A percentile compares a stretch with the other conserved stretches of the same genome.
Conservation (phyloP, 805 yeast genomes). For the Debaryomyces tyrocola region DNA sequence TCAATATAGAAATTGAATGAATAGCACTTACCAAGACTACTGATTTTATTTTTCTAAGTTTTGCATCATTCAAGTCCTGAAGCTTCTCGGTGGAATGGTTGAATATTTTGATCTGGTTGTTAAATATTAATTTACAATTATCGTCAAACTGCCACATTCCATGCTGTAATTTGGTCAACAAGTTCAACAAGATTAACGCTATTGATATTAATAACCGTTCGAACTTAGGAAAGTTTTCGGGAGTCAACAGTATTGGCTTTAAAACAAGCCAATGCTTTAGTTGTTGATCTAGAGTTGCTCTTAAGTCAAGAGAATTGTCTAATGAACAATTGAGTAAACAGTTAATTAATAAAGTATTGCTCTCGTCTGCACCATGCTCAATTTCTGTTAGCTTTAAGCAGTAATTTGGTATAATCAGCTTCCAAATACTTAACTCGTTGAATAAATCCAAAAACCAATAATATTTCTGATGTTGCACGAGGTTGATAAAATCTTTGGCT, state of each 20-base stretch:
- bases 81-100: slow-evolving; percentile 25
- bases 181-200: slow-evolving; percentile 25
- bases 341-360: slow-evolving; percentile 22
- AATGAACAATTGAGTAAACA: slow-evolving; percentile 32
- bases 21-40: slow-evolving; percentile 25
- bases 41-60: slow-evolving; percentile 14
- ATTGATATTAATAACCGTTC: slow-evolving; percentile 33
- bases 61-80: slow-evolving; percentile 6
- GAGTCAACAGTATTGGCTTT: slow-evolving; percentile 7
- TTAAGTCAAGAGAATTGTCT: slow-evolving; percentile 7
- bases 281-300: slow-evolving; percentile 19
- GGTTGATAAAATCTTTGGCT: slow-evolving; percentile 17
- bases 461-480: slow-evolving; percentile 34
- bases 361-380: slow-evolving; percentile 4
- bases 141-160: slow-evolving; percentile 9
- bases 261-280: slow-evolving; percentile 21
- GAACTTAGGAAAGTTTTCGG: slow-evolving; percentile 14
- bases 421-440: slow-evolving; percentile 40
- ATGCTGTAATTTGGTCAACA: slow-evolving; percentile 16
- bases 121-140: slow-evolving; percentile 15
- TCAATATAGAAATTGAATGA: slow-evolving; percentile 30
- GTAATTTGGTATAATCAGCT: slow-evolving; percentile 32
- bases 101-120: slow-evolving; percentile 33
- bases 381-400: slow-evolving; percentile 19
- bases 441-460: slow-evolving; percentile 42